Evolutionary conservation across 192 early-diverging fungal species (phyloP).

Genomic region (Coemansia sp.): DNA sequence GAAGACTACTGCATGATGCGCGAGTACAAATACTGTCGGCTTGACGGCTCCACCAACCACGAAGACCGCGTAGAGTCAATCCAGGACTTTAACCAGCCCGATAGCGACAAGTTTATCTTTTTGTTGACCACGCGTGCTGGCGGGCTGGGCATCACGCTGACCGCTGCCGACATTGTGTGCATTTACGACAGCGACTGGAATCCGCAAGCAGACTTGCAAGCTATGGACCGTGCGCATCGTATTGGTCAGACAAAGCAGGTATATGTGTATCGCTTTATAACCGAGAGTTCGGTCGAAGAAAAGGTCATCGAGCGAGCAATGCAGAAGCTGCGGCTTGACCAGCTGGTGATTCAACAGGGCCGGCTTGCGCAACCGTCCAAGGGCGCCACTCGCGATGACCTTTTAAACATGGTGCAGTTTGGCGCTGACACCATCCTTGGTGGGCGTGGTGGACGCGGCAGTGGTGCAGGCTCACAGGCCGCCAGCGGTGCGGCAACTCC

Average conservation of each 20-base stretch:
- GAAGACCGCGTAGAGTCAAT: conserved; percentile 90
- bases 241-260: conserved; percentile 99
- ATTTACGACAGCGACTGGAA: conserved; percentile 98
- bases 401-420: conserved; percentile 95
- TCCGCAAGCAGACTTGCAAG: conserved; percentile 86
- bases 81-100: conserved; percentile 89
- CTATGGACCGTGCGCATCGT: conserved; percentile 97
- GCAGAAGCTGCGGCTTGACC: conserved; percentile 93
- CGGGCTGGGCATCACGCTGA: conserved; percentile 96
- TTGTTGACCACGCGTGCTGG: conserved; percentile 95
- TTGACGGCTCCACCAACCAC: conserved; percentile 94
- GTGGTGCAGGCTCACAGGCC: conserved; percentile 22
- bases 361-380: conserved; percentile 70
- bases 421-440: conserved; percentile 87
- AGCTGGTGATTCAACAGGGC: conserved; percentile 99
- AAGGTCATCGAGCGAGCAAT: conserved; percentile 96
- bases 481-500: conserved; percentile 39
- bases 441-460: conserved; percentile 19
- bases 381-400: conserved; percentile 54
- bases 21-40: conserved; percentile 89
- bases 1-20: conserved; percentile 96
- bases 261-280: conserved; percentile 92
- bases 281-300: conserved; percentile 97
- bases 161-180: conserved; percentile 92
- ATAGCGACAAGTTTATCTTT: conserved; percentile 92